Percentiles rank a stretch among this genome's conserved stretches.
phyloP scores from a whole-genome alignment of 345 rosid species.

The Eucalyptus decipiens region DNA sequence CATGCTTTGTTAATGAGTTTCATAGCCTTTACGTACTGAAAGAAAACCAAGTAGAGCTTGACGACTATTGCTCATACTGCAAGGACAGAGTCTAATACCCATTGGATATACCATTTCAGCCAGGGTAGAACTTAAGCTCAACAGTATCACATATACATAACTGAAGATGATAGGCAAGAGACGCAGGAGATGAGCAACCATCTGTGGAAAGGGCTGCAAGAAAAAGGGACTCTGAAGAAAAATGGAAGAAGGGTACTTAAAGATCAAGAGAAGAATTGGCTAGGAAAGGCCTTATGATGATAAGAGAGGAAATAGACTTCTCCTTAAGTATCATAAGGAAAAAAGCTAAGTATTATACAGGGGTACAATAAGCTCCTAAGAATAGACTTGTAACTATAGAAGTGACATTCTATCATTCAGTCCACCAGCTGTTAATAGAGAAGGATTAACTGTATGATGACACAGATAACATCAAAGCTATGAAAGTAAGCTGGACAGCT shows the following conservation, averaged over 20 bases:
- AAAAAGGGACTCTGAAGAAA: not conserved
- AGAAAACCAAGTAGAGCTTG: not conserved
- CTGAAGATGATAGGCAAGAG: not conserved
- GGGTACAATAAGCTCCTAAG: not conserved
- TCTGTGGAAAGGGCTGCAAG: not conserved
- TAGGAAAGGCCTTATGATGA: not conserved
- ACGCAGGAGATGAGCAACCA: not conserved
- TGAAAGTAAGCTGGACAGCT: not conserved
- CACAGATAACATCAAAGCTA: not conserved
- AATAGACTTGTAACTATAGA: not conserved
- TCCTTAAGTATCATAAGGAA: not conserved
- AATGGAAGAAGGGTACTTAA: not conserved
- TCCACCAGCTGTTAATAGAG: not conserved
- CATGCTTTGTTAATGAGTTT: not conserved
- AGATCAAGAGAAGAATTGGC: not conserved
- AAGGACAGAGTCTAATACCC: not conserved
- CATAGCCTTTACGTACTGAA: not conserved
- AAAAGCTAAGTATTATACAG: not conserved
- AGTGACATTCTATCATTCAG: not conserved
- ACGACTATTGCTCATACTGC: not conserved
- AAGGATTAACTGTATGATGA: not conserved
- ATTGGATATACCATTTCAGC: not conserved
- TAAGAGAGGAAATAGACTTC: not conserved
- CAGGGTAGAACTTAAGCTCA: not conserved
- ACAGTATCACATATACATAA: not conserved